Evolutionary conservation across 2,329 filamentous ascomycete species (phyloP), one percentile per base, ranked within the genome.

Genomic region (Aspergillus sergii): DNA sequence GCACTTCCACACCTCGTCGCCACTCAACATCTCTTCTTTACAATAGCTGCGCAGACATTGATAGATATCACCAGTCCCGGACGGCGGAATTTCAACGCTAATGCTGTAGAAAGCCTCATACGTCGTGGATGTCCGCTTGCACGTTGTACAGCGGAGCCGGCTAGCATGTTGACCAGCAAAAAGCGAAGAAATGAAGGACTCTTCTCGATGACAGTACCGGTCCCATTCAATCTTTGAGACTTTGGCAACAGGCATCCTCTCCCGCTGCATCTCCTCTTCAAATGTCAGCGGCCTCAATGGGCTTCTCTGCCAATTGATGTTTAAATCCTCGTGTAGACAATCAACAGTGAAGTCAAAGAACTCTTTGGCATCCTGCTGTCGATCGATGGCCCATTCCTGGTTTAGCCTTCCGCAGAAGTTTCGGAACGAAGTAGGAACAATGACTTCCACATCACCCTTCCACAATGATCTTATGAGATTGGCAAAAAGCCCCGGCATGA

Each of bases 361-460:
- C 72, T 98, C 95, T 68, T 94, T 91, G 1, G 93, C 91, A 73
- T 99, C 95, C 78, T 98, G 95, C 74, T 98, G 94, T 57, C 88
- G 82, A 28, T 84, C 83, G 46, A 92, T 89, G 16, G 89, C 91
- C 81, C 93, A 95, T 68, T 87, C 84, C 8, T 86, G 83, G 62
- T 87, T 87, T 66, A 89, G 79, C 21, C 87, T 83, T 5, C 86
- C 86, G 69, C 90, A 89, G 64, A 93, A 88, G 60, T 87, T 85
- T 64, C 85, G 79, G 64, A 87, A 85, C 64, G 91, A 91, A 51
- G 87, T 85, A 79, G 91, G 80, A 68, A 79, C 79, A 62, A 82
- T 81, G 16, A 80, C 79, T 59, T 82, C 76, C 56, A 79, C 75
- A 62, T 88, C 86, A 11, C 83, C 82, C 72, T 90, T 91, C 83